Conservation (phyloP, 2,329 filamentous ascomycete species). For the Berkeleyomyces rouxiae region DNA sequence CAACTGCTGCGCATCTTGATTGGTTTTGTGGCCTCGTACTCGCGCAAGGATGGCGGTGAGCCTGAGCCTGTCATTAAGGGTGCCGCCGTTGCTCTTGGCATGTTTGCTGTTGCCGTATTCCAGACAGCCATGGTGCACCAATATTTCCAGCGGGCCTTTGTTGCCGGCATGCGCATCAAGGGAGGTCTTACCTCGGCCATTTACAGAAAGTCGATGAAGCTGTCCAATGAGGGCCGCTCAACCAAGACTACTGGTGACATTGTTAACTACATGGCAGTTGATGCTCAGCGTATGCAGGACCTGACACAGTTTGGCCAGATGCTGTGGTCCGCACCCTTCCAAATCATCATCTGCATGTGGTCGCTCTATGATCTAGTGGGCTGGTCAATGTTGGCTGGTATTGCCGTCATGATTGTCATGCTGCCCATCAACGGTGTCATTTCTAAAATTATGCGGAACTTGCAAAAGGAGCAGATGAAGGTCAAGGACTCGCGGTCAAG, state of each 20-base stretch:
- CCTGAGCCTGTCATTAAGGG: constrained; percentile 71
- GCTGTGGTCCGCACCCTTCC: constrained; percentile 91
- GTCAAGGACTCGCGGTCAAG: constrained; percentile 92
- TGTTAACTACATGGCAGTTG: constrained; percentile 98
- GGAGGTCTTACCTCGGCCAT: constrained; percentile 77
- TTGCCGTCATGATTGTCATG: constrained; percentile 93
- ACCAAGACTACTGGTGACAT: constrained; percentile 91
- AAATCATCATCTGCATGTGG: constrained; percentile 88
- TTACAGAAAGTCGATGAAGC: constrained; percentile 73
- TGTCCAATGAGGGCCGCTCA: constrained; percentile 85
- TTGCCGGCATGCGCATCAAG: constrained; percentile 93
- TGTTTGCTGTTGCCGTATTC: constrained; percentile 74
- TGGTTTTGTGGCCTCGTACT: constrained; percentile 55
- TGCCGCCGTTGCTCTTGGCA: constrained; percentile 71
- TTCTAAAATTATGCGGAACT: constrained; percentile 77
- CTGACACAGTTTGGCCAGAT: constrained; percentile 91
- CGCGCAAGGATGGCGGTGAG: constrained; percentile 31
- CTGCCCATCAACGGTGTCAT: constrained; percentile 90
- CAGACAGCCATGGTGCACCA: constrained; percentile 86
- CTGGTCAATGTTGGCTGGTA: constrained; percentile 85
- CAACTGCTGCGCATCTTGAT: constrained; percentile 78
- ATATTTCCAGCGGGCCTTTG: constrained; percentile 91
- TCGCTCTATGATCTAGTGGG: constrained; percentile 93
- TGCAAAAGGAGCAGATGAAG: constrained; percentile 97
- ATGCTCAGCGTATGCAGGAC: constrained; percentile 88